Percentiles rank a stretch among this genome's conserved stretches.
phyloP scores from a whole-genome alignment of 306 rosid species.

The Citrullus mucosospermus region DNA sequence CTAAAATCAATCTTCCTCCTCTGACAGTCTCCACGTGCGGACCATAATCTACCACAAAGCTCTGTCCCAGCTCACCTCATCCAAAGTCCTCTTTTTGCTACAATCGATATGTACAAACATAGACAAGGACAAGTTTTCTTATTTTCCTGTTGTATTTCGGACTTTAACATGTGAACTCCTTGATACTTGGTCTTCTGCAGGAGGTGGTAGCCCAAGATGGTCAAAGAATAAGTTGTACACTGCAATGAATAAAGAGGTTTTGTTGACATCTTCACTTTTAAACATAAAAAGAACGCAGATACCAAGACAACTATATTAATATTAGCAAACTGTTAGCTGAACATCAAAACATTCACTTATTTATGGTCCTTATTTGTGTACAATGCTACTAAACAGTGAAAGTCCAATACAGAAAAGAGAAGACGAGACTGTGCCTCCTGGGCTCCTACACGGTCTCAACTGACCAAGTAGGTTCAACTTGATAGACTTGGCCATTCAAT shows the following conservation, averaged over 20 bases:
- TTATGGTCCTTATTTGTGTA: neutral
- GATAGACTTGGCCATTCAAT: neutral
- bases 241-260: neutral
- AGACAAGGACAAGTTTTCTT: neutral
- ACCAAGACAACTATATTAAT: neutral
- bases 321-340: neutral
- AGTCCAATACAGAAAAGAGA: neutral
- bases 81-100: neutral
- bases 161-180: neutral
- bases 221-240: neutral
- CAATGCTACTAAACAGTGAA: neutral
- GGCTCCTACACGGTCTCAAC: neutral
- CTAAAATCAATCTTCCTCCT: neutral
- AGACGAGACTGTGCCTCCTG: neutral
- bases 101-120: neutral
- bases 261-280: neutral
- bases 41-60: neutral
- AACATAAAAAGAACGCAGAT: neutral
- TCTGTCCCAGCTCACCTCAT: neutral
- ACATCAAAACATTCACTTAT: neutral
- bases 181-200: neutral
- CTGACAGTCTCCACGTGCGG: conserved; percentile 3
- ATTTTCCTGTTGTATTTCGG: neutral
- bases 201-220: neutral
- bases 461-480: neutral